Base-by-base conservation (phyloP, 306 rosid species). In the Canavalia gladiata region DNA sequence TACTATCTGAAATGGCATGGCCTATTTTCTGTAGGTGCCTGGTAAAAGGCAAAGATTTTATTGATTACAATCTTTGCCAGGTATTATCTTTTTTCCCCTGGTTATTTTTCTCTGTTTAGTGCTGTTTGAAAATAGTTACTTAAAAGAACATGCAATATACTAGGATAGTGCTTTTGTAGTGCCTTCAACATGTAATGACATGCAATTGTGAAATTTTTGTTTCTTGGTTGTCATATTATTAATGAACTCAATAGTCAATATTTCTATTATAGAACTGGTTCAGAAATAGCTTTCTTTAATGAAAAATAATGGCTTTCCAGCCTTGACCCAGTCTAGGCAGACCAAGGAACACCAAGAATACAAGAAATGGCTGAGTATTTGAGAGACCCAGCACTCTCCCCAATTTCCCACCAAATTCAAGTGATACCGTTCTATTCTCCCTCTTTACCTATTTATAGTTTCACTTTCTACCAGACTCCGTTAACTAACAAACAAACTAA, bases 1-100 rank as follows among this genome's bases (percentile, higher is more conserved):
- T 89, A 64, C 85, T 95, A 65, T 88, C 90, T 35, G 85, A 87
- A 91, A 91, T 81, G 86, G 91, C 90, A 37, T 95, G 99, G 99
- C 96, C 97, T 72, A 87, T 90, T 80, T 75, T 89, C 68, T 81
- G 78, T 80, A 88, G 89, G 79, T 88, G 91, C 89, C 89, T 95
- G 92, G 68, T 85, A 68, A 87, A 93, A 85, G 98, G 99, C 71
- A 91, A 90, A 88, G 90, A 87, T 52, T 93, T 83, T 83, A 70
- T 90, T 52, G 91, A 90, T 82, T 80, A 76, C 88, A 91, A 85
- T 87, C 81, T 78, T 83, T 90, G 94, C 87, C 99, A 95, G 97
- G 97, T 92, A 89, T 82, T 76, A 62, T 72, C 30, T 18, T 66
- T 66, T 37, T 80, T 80, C 63, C 33, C 28, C 5, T 10, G 2